Conservation (phyloP, 352 stramenopile species). For the Achlya hypogyna region DNA sequence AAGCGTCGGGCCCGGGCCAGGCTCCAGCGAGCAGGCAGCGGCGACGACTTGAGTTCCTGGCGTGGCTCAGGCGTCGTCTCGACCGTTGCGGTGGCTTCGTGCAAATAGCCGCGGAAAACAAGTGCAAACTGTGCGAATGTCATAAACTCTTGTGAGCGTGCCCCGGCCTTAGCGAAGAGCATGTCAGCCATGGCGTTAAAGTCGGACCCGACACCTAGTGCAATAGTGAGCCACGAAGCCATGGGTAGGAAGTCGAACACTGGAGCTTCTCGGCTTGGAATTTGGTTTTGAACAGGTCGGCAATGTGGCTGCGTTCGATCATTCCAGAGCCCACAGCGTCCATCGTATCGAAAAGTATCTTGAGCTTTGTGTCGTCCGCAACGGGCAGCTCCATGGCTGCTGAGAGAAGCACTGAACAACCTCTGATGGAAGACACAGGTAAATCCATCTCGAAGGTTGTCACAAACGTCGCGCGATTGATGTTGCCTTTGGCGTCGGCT, state of each 20-base stretch:
- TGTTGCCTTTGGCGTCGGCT: background rate
- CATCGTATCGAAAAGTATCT: background rate
- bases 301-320: background rate
- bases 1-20: conserved; percentile 26
- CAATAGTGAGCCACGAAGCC: background rate
- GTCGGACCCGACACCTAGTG: conserved; percentile 18
- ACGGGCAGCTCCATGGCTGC: background rate
- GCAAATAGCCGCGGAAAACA: conserved; percentile 32
- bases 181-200: conserved; percentile 41
- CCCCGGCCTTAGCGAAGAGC: conserved; percentile 33
- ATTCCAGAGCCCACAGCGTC: background rate
- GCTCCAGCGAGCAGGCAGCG: background rate
- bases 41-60: background rate
- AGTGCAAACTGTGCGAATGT: conserved; percentile 44
- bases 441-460: background rate
- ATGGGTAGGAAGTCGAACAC: background rate
- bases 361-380: conserved; percentile 1
- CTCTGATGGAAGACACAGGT: background rate
- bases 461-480: background rate
- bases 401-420: background rate
- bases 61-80: background rate
- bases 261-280: background rate
- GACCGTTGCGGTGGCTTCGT: conserved; percentile 7
- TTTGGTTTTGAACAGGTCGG: background rate
- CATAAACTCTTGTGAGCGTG: conserved; percentile 33